These are phyloP conservation scores for Neobulgaria alba DNA, from an alignment of 2,329 filamentous ascomycete species.

Conservation along the genomic window DNA sequence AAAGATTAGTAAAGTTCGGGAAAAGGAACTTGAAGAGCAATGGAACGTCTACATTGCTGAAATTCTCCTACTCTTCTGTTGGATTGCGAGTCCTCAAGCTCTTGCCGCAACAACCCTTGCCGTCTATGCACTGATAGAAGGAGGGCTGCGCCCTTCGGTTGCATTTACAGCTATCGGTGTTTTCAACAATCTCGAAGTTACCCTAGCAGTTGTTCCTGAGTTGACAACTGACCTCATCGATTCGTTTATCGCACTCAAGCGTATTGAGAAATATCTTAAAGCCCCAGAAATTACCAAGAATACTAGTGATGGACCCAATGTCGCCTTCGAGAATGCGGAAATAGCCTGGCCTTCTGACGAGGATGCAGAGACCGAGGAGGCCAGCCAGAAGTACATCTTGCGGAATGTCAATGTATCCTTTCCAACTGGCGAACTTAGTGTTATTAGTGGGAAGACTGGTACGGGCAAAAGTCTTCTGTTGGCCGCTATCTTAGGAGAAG, in stretches of 20 bases:
- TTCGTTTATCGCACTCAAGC: conserved; percentile 61
- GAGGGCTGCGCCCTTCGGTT: conserved; percentile 58
- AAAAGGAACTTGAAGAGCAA: conserved; percentile 56
- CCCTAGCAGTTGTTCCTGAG: conserved; percentile 63
- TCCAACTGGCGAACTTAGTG: conserved; percentile 58
- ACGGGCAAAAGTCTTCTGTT: conserved; percentile 71
- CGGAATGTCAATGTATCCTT: conserved; percentile 58
- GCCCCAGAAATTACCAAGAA: conserved; percentile 53
- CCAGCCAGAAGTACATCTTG: conserved; percentile 55
- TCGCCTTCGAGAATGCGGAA: conserved; percentile 58
- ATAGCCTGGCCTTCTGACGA: conserved; percentile 71
- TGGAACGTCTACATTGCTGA: conserved; percentile 61
- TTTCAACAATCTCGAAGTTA: conserved; percentile 65
- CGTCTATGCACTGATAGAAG: conserved; percentile 56
- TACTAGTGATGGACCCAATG: conserved; percentile 45
- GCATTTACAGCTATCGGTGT: conserved; percentile 73
- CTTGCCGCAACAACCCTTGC: conserved; percentile 64
- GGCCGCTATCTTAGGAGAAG: conserved; percentile 66
- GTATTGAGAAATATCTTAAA: conserved; percentile 63
- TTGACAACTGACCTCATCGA: conserved; percentile 63
- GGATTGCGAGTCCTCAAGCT: conserved; percentile 65
- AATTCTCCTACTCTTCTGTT: too few species aligned
- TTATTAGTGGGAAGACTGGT: conserved; percentile 70
- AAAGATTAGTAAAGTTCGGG: conserved; percentile 56
- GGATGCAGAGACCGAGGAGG: conserved; percentile 37